Conservation (phyloP, 495 filamentous ascomycete genomes). For the Penicillium parvum region DNA sequence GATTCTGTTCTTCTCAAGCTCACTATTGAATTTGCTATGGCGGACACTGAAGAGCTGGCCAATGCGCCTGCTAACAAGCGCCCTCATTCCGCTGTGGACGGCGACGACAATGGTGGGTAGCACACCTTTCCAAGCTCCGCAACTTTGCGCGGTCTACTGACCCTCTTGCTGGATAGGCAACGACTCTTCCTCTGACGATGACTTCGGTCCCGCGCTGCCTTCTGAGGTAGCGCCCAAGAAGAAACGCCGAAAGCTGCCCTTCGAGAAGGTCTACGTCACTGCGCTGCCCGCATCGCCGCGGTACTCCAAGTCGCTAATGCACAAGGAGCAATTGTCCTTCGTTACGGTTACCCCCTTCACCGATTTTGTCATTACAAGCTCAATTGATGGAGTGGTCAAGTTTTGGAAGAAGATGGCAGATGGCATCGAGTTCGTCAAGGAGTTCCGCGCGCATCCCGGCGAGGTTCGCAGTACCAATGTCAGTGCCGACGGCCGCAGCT, state of each 20-base stretch:
- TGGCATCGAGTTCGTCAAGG: slow-evolving; percentile 95
- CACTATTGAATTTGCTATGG: slow-evolving; percentile 21
- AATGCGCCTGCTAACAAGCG: slow-evolving; percentile 26
- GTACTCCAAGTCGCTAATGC: slow-evolving; percentile 98
- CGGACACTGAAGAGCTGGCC: slow-evolving; percentile 22
- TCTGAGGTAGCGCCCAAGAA: slow-evolving; percentile 73
- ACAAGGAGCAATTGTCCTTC: slow-evolving; percentile 88
- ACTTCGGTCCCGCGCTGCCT: slow-evolving; percentile 87
- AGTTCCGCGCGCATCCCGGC: slow-evolving; percentile 85
- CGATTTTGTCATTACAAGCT: slow-evolving; percentile 92
- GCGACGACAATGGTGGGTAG: slow-evolving; percentile 30
- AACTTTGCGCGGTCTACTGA: slow-evolving; percentile 15
- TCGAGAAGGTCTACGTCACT: slow-evolving; percentile 90
- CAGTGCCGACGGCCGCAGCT: slow-evolving; percentile 88
- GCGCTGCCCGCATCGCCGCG: slow-evolving; percentile 77
- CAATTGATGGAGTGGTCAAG: slow-evolving; percentile 89
- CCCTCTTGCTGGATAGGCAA: slow-evolving; percentile 21
- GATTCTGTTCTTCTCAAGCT: not conserved
- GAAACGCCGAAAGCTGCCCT: slow-evolving; percentile 83
- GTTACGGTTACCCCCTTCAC: slow-evolving; percentile 82
- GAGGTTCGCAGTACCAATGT: slow-evolving; percentile 79
- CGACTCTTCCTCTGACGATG: slow-evolving; percentile 82
- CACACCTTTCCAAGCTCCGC: not conserved
- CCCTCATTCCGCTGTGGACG: slow-evolving; percentile 37
- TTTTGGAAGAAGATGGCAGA: slow-evolving; percentile 97